Percentiles rank a stretch among this genome's conserved stretches.
These are phyloP conservation scores for Ogataea dorogensis DNA, from an alignment of 805 yeast genomes.

Conservation along the genomic window DNA sequence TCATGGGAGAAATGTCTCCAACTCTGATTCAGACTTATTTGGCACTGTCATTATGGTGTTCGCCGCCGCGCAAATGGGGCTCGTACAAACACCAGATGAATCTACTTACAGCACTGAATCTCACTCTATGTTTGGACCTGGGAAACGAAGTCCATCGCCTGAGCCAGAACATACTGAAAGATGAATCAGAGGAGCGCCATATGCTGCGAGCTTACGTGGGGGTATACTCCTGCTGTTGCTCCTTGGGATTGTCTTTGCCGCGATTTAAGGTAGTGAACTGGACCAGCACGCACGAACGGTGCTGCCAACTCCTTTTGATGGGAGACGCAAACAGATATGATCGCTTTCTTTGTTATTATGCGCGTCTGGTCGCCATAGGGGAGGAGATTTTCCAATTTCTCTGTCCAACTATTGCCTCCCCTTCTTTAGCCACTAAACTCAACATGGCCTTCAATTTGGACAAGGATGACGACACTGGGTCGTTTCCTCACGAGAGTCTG, in stretches of 20 bases:
- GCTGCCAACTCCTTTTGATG: constrained; percentile 32
- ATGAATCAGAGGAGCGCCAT: constrained; percentile 34
- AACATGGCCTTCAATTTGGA: constrained; percentile 7
- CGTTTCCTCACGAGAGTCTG: constrained; percentile 25
- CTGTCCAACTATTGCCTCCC: constrained; percentile 29
- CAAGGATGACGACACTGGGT: constrained; percentile 8
- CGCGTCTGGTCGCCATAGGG: constrained; percentile 46
- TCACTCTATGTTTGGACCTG: constrained; percentile 49
- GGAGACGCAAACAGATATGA: constrained; percentile 41
- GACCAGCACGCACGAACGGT: constrained; percentile 44
- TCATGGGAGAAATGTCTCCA: constrained; percentile 43
- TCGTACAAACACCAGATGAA: constrained; percentile 53
- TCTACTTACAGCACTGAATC: constrained; percentile 42
- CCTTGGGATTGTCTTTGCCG: constrained; percentile 49
- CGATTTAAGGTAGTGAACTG: constrained; percentile 50
- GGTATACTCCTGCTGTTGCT: constrained; percentile 51
- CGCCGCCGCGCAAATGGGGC: constrained; percentile 52
- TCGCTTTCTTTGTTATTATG: constrained; percentile 42
- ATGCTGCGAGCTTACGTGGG: constrained; percentile 44
- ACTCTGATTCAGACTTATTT: constrained; percentile 43
- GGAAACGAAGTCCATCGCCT: constrained; percentile 37
- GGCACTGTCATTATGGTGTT: constrained; percentile 49
- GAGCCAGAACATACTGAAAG: constrained; percentile 26
- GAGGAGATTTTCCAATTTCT: constrained; percentile 47
- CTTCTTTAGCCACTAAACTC: constrained; percentile 11